Percentiles rank a stretch among this genome's conserved stretches.
Conservation (phyloP, 805 yeast species). For the Lipomyces oligophaga region DNA sequence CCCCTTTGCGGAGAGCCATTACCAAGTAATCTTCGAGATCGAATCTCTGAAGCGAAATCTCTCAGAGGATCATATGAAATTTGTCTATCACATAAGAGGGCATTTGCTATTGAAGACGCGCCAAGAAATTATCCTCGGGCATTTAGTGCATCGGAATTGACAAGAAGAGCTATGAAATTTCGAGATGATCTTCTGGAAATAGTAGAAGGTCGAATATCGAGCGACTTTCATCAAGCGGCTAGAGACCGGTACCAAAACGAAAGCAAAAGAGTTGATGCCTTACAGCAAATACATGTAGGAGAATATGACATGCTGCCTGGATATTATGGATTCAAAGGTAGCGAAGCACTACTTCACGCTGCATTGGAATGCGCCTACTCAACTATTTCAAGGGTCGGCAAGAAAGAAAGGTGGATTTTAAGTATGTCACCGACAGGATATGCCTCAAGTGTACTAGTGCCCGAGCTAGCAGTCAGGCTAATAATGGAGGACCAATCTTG, state of each 20-base stretch:
- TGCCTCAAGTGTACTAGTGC: slow-evolving; percentile 22
- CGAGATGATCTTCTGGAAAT: slow-evolving; percentile 5
- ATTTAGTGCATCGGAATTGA: slow-evolving; percentile 10
- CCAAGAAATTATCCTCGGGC: slow-evolving; percentile 16
- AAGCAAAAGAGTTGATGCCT: slow-evolving; percentile 18
- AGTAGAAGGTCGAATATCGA: slow-evolving; percentile 7
- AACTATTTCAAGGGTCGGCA: slow-evolving; percentile 6
- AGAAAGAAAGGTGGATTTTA: slow-evolving; percentile 18
- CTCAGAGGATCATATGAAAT: slow-evolving; percentile 22
- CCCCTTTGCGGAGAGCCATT: no score
- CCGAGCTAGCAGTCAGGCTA: slow-evolving; percentile 24
- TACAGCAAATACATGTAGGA: slow-evolving; percentile 15
- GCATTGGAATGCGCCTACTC: slow-evolving; percentile 5
- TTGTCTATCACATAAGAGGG: slow-evolving; percentile 16
- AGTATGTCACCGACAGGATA: slow-evolving; percentile 28
- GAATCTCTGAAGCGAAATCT: no score
- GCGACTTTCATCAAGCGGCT: slow-evolving; percentile 19
- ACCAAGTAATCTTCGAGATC: no score
- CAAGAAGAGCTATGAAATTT: slow-evolving; percentile 4
- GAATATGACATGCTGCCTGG: slow-evolving; percentile 20
- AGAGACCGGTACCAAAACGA: slow-evolving; percentile 1
- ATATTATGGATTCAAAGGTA: slow-evolving; percentile 26
- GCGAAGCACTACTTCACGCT: slow-evolving; percentile 12
- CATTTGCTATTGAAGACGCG: slow-evolving; percentile 5
- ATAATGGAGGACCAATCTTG: slow-evolving; percentile 24